Percentiles rank a stretch among this genome's conserved stretches.
Conservation (phyloP, 805 yeast species). For the Ogataea saltuana region DNA sequence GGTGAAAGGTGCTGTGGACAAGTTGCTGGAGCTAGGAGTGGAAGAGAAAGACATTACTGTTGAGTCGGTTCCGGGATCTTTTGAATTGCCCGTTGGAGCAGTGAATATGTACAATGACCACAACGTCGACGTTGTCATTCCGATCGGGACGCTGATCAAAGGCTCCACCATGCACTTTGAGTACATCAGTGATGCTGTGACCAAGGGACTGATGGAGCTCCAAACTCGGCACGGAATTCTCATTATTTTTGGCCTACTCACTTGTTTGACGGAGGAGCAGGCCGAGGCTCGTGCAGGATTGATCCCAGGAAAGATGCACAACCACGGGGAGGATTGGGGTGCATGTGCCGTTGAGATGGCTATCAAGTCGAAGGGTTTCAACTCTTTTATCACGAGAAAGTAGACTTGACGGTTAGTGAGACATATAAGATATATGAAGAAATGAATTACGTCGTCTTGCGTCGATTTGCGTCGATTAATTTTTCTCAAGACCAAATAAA, state of each 20-base stretch:
- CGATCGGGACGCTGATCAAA: conserved; percentile 93
- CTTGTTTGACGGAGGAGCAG: conserved; percentile 92
- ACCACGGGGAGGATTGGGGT: conserved; percentile 99
- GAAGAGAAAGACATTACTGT: conserved; percentile 71
- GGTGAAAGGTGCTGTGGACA: conserved; percentile 71
- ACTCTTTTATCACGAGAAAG: too few relatives aligned
- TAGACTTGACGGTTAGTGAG: too few relatives aligned
- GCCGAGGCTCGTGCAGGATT: conserved; percentile 92
- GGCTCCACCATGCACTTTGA: conserved; percentile 99
- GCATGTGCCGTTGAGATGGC: conserved; percentile 98
- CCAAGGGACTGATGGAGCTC: conserved; percentile 80
- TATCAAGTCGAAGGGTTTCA: conserved; percentile 35
- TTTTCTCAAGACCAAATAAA: too few relatives aligned
- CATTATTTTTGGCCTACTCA: conserved; percentile 89
- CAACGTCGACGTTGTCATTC: conserved; percentile 78
- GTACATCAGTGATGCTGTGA: conserved; percentile 88
- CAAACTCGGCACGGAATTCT: conserved; percentile 73
- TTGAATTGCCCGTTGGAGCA: conserved; percentile 87
- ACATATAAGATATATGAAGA: too few relatives aligned
- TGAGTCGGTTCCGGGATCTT: conserved; percentile 93
- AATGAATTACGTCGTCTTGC: too few relatives aligned
- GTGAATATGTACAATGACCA: conserved; percentile 51
- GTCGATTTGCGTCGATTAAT: too few relatives aligned
- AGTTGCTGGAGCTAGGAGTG: conserved; percentile 67
- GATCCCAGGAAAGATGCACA: conserved; percentile 72